These are phyloP conservation scores for Erysiphe pulchra DNA, from an alignment of 2,329 filamentous ascomycete genomes.

Conservation along the genomic window DNA sequence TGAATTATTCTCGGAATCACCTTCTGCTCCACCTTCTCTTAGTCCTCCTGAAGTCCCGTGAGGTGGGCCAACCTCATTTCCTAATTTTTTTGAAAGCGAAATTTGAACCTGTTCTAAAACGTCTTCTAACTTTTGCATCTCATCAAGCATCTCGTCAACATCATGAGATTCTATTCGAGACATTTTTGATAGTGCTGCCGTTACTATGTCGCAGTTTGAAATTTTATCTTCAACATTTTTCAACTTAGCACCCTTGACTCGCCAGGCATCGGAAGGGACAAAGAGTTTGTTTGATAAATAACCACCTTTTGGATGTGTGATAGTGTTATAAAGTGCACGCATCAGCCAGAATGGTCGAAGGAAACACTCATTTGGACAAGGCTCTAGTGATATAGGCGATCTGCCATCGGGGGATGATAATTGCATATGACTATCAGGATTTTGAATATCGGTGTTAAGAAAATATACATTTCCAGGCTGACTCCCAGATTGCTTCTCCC, in stretches of 20 bases:
- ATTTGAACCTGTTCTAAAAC: slow-evolving; percentile 69
- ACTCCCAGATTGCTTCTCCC: slow-evolving; percentile 27
- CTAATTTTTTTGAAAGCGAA: slow-evolving; percentile 55
- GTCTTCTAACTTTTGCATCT: slow-evolving; percentile 73
- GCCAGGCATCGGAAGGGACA: slow-evolving; percentile 78
- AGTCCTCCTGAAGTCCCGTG: slow-evolving; percentile 36
- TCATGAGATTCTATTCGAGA: slow-evolving; percentile 67
- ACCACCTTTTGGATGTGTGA: slow-evolving; percentile 73
- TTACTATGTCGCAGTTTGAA: slow-evolving; percentile 70
- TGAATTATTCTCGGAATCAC: slow-evolving; percentile 19
- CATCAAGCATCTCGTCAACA: slow-evolving; percentile 73
- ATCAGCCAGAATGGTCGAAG: slow-evolving; percentile 97
- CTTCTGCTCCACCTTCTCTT: slow-evolving; percentile 32
- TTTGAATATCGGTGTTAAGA: slow-evolving; percentile 64
- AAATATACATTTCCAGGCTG: slow-evolving; percentile 47
- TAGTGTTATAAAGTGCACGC: slow-evolving; percentile 77
- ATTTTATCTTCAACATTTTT: slow-evolving; percentile 86
- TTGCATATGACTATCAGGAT: slow-evolving; percentile 34
- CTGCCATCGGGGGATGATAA: slow-evolving; percentile 29
- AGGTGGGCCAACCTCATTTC: slow-evolving; percentile 76
- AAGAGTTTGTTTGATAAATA: slow-evolving; percentile 85
- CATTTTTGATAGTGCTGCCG: slow-evolving; percentile 65
- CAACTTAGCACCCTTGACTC: slow-evolving; percentile 77
- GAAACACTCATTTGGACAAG: slow-evolving; percentile 70
- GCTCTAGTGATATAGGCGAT: slow-evolving; percentile 57